phyloP scores from a whole-genome alignment of 345 rosid genomes.

The Combretum micranthum region DNA sequence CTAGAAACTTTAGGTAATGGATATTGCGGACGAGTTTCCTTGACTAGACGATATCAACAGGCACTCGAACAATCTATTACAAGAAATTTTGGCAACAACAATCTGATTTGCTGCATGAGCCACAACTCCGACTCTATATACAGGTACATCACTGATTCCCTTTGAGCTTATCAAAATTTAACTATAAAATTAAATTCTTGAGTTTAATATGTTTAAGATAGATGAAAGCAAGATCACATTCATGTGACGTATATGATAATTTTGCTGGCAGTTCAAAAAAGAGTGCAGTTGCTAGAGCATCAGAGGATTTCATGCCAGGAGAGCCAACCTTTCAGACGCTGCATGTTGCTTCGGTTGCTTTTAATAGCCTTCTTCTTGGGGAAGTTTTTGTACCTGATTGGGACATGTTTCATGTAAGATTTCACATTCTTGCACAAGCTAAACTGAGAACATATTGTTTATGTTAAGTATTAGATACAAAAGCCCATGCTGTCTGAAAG shows the following conservation, averaged over 20 bases:
- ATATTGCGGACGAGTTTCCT: slow-evolving; percentile 30
- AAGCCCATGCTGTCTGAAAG: no score
- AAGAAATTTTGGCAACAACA: slow-evolving; percentile 30
- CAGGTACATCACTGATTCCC: neutral
- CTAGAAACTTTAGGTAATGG: slow-evolving; percentile 26
- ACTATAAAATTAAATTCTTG: no score
- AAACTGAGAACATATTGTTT: no score
- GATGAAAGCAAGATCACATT: no score
- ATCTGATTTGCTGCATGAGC: slow-evolving; percentile 38
- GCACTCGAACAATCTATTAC: slow-evolving; percentile 38
- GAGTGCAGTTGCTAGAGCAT: slow-evolving; percentile 50
- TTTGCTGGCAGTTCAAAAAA: slow-evolving; percentile 30
- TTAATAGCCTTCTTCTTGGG: slow-evolving; percentile 49
- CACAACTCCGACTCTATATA: slow-evolving; percentile 33
- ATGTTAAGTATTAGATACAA: no score
- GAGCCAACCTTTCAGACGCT: slow-evolving; percentile 45
- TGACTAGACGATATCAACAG: slow-evolving; percentile 27
- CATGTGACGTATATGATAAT: no score
- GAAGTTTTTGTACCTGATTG: slow-evolving; percentile 49
- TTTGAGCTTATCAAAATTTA: no score
- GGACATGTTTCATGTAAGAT: slow-evolving; percentile 17
- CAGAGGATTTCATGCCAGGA: slow-evolving; percentile 63
- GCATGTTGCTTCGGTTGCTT: slow-evolving; percentile 53
- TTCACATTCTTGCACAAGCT: neutral
- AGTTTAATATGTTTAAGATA: no score